Conservation (phyloP, 179 eudicot genomes). For the Gypsophila paniculata region DNA sequence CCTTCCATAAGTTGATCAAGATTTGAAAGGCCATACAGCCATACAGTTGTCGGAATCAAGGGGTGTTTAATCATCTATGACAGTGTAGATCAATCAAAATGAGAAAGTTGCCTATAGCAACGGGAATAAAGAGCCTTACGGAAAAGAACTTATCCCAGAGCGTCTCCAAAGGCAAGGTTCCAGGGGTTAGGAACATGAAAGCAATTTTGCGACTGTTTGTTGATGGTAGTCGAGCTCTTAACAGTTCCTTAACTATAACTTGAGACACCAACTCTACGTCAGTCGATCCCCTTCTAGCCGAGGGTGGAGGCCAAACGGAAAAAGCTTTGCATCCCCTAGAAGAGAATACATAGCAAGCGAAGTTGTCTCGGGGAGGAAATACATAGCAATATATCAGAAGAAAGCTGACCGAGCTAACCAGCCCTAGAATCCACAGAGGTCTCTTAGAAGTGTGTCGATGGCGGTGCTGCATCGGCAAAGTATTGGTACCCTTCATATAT, state of each 20-base stretch:
- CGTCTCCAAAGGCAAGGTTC: constrained; percentile 75
- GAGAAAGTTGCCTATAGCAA: neutral
- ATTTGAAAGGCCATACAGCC: too few relatives aligned
- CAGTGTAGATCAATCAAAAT: neutral
- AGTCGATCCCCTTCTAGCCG: constrained; percentile 52
- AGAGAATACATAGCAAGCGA: constrained; percentile 81
- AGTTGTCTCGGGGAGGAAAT: constrained; percentile 63
- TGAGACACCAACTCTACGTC: constrained; percentile 82
- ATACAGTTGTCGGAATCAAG: too few relatives aligned
- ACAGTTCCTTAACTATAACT: constrained; percentile 62
- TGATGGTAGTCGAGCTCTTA: constrained; percentile 37
- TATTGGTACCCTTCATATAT: constrained; percentile 56
- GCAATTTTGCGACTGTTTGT: constrained; percentile 66
- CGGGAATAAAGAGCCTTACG: constrained; percentile 35
- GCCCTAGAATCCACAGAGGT: constrained; percentile 77
- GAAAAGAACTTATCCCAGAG: constrained; percentile 86
- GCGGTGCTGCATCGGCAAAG: constrained; percentile 70
- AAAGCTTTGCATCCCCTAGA: constrained; percentile 68
- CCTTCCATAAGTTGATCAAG: too few relatives aligned
- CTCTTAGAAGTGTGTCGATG: constrained; percentile 57
- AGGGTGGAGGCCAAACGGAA: constrained; percentile 68
- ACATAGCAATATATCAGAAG: constrained; percentile 74
- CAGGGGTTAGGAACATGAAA: constrained; percentile 80
- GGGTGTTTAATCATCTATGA: too few relatives aligned
- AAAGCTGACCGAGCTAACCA: constrained; percentile 60